phyloP scores from a whole-genome alignment of 176 grass and related monocot species.

The Carex parvula region DNA sequence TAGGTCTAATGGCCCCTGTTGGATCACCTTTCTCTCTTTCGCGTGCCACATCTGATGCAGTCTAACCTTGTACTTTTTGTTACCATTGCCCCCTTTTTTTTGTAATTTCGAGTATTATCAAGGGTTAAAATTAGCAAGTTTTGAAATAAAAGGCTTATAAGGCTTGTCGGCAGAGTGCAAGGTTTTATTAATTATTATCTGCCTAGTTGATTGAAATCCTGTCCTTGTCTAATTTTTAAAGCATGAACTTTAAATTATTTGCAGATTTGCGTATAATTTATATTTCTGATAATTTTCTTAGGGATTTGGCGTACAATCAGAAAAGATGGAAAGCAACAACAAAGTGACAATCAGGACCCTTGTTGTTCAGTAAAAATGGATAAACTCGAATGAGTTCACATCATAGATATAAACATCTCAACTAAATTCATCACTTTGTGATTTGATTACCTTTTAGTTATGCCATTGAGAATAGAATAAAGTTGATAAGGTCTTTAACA shows the following conservation, averaged over 20 bases:
- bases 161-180: not conserved
- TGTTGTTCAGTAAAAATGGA: not conserved
- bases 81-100: not conserved
- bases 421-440: not conserved
- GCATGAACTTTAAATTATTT: not conserved
- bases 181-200: not conserved
- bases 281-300: not conserved
- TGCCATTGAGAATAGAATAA: conserved; percentile 7
- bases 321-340: not conserved
- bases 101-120: not conserved
- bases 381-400: not conserved
- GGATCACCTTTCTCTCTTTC: conserved; percentile 41
- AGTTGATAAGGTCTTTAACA: not conserved
- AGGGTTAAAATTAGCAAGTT: not conserved
- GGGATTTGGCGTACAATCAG: not conserved
- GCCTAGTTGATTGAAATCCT: not conserved
- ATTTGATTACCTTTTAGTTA: not conserved
- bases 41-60: conserved; percentile 3
- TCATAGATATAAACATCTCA: not conserved
- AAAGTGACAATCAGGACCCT: not conserved
- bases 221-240: not conserved
- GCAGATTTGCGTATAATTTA: not conserved
- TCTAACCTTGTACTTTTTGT: not conserved
- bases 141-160: not conserved
- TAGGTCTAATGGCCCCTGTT: conserved; percentile 40